These are phyloP conservation scores for Plantago lanceolata DNA, from an alignment of 305 asterid species.

Conservation along the genomic window DNA sequence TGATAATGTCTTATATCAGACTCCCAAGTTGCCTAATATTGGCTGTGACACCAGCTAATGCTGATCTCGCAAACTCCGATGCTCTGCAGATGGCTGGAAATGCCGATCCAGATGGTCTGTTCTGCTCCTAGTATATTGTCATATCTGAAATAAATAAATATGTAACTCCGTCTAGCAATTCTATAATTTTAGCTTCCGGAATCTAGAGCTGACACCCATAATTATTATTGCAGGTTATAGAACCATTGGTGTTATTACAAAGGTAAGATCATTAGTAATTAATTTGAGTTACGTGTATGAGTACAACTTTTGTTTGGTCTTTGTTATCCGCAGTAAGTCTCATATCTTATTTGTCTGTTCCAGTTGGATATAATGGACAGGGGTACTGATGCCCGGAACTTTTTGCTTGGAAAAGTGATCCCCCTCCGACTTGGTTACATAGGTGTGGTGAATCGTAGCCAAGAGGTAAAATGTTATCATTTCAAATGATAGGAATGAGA, in stretches of 20 bases:
- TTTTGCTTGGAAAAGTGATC: slow-evolving; percentile 89
- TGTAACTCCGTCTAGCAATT: slow-evolving; percentile 5
- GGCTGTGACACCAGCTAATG: slow-evolving; percentile 98
- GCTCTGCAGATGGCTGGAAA: slow-evolving; percentile 98
- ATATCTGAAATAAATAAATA: slow-evolving; percentile 7
- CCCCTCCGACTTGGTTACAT: slow-evolving; percentile 98
- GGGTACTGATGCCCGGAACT: slow-evolving; percentile 97
- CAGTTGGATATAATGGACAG: slow-evolving; percentile 99
- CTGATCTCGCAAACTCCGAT: slow-evolving; percentile 95
- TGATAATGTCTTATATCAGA: slow-evolving; percentile 94
- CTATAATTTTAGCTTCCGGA: slow-evolving; percentile 15
- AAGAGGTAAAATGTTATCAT: slow-evolving; percentile 61
- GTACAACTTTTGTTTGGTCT: slow-evolving; percentile 2
- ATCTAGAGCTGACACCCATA: slow-evolving; percentile 24
- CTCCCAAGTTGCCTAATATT: slow-evolving; percentile 81
- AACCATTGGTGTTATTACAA: slow-evolving; percentile 89
- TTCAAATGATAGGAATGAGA: not conserved
- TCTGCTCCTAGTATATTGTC: slow-evolving; percentile 18
- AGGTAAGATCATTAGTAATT: slow-evolving; percentile 41
- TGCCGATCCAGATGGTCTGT: slow-evolving; percentile 95
- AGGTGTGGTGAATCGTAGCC: slow-evolving; percentile 97
- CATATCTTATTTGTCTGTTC: slow-evolving; percentile 28
- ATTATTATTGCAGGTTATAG: slow-evolving; percentile 69
- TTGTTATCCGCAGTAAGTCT: slow-evolving; percentile 6
- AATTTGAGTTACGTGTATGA: not conserved